Evolutionary conservation across 306 rosid genomes (phyloP), one percentile per base, ranked within the genome.

Genomic region (Biancaea sappan): DNA sequence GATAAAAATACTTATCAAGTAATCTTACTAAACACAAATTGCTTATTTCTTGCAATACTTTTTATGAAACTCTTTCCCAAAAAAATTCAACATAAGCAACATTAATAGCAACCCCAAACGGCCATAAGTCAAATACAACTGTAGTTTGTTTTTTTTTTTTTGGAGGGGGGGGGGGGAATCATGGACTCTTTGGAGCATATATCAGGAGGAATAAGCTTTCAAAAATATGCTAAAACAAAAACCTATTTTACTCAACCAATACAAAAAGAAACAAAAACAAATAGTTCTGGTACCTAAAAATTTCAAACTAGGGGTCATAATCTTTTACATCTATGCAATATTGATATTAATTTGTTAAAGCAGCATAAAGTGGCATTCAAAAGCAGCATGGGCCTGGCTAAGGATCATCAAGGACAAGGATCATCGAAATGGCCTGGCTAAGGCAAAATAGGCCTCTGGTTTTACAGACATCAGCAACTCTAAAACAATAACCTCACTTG

Each of bases 401-500:
- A 66, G 52, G 94, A n/a, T n/a, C n/a, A n/a, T n/a, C n/a, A n/a
- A n/a, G n/a, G n/a, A 60, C 31, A 12, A 38, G 34, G 57, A 76
- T 85, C 83, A 89, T 47, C 54, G 68, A 46, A 57, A 82, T 41
- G 90, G 90, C 81, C 92, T 84, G 25, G 91, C 98, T 66, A 94
- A 66, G 52, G 94, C 98, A 82, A 94, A 94, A 76, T 70, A 83
- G 24, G 84, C 78, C 74, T 84, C 91, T 35, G 89, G 88, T 41
- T 91, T 91, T 34, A 75, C 85, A 2, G 94, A 91, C 97, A 94
- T 83, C 40, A 94, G 72, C 84, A 94, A 83, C 88, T 94, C 98
- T 63, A 94, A 51, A 54, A 85, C 86, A 22, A 80, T 73, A 38
- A 91, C 78, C 73, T 79, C 82, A 61, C 67, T 61, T 18, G 97